Evolutionary conservation across 768 basidiomycete genomes (phyloP), one percentile per base, ranked within the genome.

Genomic region (Lanmaoa rubissima): DNA sequence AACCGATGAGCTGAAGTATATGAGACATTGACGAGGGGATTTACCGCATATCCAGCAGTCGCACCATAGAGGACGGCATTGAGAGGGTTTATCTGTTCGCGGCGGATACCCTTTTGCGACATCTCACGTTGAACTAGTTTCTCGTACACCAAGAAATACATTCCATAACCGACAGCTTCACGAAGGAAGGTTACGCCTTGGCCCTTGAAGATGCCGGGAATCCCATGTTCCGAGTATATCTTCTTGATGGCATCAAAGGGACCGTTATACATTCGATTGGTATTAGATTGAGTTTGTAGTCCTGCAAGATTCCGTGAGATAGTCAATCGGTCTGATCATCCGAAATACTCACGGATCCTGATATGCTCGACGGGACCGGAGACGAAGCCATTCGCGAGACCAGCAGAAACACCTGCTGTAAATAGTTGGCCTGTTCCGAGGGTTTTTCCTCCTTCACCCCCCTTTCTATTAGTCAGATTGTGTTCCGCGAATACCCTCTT

Each of bases 311-410:
- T 13, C 38, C 17, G 47, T 65, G 40, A 64, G 51, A 48, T 28
- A 5, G 16, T 31, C 26, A 19, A 21, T 24, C 11, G 17, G 35
- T 13, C 0, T 21, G 45, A 46, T 57, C 53, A 44, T 47, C 38
- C 24, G 21, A 49, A 57, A 35, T 32, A 51, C 62, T 41, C 54
- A 69, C 66, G 67, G 44, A 98, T 98, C 76, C 95, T 91, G 69
- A 98, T 94, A 68, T 98, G 95, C 72, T 98, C 95, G 17, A 98
- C 95, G 7, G 95, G 96, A 1, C 94, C 94, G 1, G 94, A 95
- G 38, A 97, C 94, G 56, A 96, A 79, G 31, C 92, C 88, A 67
- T 98, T 98, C 11, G 92, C 86, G 28, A 97, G 73, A 28, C 96
- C 96, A 24, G 95, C 96, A 38, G 85, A 75, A 5, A 93, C 84